Conservation (phyloP, 2,329 filamentous ascomycete species). For the Biscogniauxia mediterranea region DNA sequence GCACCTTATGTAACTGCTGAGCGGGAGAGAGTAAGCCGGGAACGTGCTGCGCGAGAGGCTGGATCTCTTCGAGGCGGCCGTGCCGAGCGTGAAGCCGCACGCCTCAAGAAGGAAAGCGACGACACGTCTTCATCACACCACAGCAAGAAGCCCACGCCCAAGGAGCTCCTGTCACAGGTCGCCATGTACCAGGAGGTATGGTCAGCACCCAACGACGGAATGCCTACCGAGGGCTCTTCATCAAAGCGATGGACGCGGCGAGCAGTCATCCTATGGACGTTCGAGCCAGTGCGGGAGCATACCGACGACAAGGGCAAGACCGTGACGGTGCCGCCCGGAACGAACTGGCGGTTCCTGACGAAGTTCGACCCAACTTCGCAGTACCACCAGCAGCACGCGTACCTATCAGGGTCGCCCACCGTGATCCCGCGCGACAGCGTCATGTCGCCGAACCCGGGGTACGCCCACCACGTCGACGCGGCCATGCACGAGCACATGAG, state of each 20-base stretch:
- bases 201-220: constrained; percentile 41
- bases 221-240: constrained; percentile 4
- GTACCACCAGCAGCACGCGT: constrained; percentile 51
- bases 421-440: constrained; percentile 42
- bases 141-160: constrained; percentile 32
- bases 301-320: constrained; percentile 42
- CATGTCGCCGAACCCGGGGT: constrained; percentile 53
- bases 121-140: constrained; percentile 21
- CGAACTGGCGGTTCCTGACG: constrained; percentile 61
- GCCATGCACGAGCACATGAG: constrained; percentile 58
- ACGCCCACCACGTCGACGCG: constrained; percentile 51
- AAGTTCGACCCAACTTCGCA: constrained; percentile 59
- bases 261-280: constrained; percentile 62
- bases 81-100: constrained; percentile 26
- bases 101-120: constrained; percentile 36
- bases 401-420: constrained; percentile 35
- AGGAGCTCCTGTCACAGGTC: constrained; percentile 58
- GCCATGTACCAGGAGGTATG: constrained; percentile 68
- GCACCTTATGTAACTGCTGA: constrained; percentile 47
- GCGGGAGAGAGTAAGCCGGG: constrained; percentile 26
- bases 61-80: constrained; percentile 23
- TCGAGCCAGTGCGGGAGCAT: constrained; percentile 51
- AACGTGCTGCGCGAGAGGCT: constrained; percentile 23
- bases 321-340: constrained; percentile 51
- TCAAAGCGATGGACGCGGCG: constrained; percentile 50